These are phyloP conservation scores for Collybiopsis luxurians DNA, from an alignment of 768 basidiomycete species.

Conservation along the genomic window DNA sequence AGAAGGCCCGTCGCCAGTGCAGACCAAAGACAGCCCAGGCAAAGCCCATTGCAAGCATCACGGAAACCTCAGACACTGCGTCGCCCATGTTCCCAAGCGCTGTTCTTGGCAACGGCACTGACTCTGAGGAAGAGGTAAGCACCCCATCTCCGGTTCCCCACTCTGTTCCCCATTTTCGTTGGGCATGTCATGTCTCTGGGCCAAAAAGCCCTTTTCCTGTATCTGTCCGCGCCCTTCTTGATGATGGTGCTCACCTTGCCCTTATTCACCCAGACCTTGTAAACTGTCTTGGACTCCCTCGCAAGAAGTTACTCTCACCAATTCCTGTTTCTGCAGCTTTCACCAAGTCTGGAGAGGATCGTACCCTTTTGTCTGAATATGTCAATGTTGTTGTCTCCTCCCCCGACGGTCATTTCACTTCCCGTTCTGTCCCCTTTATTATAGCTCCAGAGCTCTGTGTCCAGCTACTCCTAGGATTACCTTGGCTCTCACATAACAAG, in stretches of 20 bases:
- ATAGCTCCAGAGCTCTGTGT: not conserved
- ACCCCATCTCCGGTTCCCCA: not conserved
- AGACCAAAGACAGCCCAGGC: not conserved
- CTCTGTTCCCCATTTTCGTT: not conserved
- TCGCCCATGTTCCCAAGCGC: too few species aligned
- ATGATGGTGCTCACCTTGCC: constrained; percentile 26
- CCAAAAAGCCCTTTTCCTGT: not conserved
- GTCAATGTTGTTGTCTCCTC: not conserved
- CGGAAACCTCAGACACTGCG: not conserved
- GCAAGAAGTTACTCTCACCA: not conserved
- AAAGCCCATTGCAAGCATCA: not conserved
- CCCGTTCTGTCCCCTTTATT: not conserved
- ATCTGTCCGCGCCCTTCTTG: constrained; percentile 18
- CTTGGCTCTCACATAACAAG: constrained; percentile 29
- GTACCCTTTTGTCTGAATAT: not conserved
- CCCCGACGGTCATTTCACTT: too few species aligned
- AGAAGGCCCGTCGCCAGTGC: not conserved
- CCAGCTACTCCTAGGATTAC: constrained; percentile 29
- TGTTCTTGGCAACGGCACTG: not conserved
- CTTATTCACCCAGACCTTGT: constrained; percentile 25
- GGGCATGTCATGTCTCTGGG: not conserved
- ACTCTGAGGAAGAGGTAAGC: not conserved
- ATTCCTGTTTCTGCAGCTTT: not conserved
- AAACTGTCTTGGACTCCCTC: constrained; percentile 16
- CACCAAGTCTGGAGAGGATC: not conserved